A percentile compares a stretch with the other conserved stretches of the same genome.
Evolutionary conservation across 106 monocot genomes (phyloP).

Genomic region (Chionographis japonica): DNA sequence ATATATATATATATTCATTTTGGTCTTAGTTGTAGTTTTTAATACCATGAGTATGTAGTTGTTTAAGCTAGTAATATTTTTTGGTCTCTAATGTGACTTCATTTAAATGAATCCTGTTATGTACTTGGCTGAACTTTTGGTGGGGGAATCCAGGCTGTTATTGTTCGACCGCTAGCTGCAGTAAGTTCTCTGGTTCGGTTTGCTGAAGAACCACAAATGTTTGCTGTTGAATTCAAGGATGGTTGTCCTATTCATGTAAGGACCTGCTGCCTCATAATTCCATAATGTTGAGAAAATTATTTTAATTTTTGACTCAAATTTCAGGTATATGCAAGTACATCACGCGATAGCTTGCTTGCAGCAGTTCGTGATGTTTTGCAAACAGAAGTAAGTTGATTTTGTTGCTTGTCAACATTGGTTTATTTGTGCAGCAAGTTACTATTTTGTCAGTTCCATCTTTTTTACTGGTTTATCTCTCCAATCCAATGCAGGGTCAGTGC

Average conservation of each 20-base stretch:
- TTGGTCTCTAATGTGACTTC: not conserved
- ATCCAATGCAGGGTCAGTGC: constrained; percentile 60
- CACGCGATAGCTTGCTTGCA: constrained; percentile 93
- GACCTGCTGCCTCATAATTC: constrained; percentile 6
- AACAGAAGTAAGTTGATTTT: constrained; percentile 60
- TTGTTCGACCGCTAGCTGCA: constrained; percentile 83
- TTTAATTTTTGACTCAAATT: constrained; percentile 10
- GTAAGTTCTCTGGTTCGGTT: constrained; percentile 92
- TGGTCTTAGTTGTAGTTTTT: too few relatives aligned
- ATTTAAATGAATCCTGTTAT: constrained; percentile 19
- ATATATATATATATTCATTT: too few relatives aligned
- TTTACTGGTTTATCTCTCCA: constrained; percentile 1
- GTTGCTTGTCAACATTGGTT: not conserved
- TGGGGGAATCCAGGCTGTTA: constrained; percentile 67
- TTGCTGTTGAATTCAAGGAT: constrained; percentile 97
- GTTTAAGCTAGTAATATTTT: too few relatives aligned
- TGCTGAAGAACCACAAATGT: constrained; percentile 99
- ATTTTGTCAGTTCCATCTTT: not conserved
- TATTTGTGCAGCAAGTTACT: not conserved
- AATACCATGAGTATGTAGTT: too few relatives aligned
- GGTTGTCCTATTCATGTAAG: constrained; percentile 97
- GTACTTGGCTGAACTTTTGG: constrained; percentile 5
- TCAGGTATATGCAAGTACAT: constrained; percentile 98
- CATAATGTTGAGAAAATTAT: not conserved
- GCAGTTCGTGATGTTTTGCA: constrained; percentile 91